Conservation (phyloP, 2,329 filamentous ascomycete genomes). For the Aphanoascus verrucosus region DNA sequence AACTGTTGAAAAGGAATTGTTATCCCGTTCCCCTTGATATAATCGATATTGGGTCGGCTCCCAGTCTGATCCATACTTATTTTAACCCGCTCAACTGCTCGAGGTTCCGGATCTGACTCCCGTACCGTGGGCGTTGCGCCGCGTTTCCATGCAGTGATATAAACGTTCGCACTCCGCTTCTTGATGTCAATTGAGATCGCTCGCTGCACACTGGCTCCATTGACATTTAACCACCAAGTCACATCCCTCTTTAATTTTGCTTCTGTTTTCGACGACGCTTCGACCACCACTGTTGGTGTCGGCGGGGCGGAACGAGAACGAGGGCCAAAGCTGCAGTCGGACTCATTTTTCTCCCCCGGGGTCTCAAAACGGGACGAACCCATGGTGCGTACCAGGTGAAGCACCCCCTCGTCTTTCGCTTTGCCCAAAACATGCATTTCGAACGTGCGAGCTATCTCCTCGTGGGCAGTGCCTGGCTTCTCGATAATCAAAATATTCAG, state of each 20-base stretch:
- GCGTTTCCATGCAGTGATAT: constrained; percentile 9
- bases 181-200: constrained; percentile 12
- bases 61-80: background rate
- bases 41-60: background rate
- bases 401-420: too few relatives aligned
- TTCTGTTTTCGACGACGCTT: constrained; percentile 2
- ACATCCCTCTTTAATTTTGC: constrained; percentile 6
- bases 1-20: constrained; percentile 4
- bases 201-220: background rate
- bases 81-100: constrained; percentile 4
- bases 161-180: constrained; percentile 4
- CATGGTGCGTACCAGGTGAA: too few relatives aligned
- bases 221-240: constrained; percentile 9
- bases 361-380: too few relatives aligned
- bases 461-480: too few relatives aligned
- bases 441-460: too few relatives aligned
- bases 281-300: constrained; percentile 6
- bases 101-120: constrained; percentile 5
- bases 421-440: too few relatives aligned
- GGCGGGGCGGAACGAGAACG: too few relatives aligned
- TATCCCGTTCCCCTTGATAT: background rate
- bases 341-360: too few relatives aligned
- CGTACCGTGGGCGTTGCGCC: background rate
- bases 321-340: too few relatives aligned
- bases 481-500: too few relatives aligned